Evolutionary conservation across 2,329 filamentous ascomycete genomes (phyloP).

Genomic region (Hymenoscyphus fraxineus): DNA sequence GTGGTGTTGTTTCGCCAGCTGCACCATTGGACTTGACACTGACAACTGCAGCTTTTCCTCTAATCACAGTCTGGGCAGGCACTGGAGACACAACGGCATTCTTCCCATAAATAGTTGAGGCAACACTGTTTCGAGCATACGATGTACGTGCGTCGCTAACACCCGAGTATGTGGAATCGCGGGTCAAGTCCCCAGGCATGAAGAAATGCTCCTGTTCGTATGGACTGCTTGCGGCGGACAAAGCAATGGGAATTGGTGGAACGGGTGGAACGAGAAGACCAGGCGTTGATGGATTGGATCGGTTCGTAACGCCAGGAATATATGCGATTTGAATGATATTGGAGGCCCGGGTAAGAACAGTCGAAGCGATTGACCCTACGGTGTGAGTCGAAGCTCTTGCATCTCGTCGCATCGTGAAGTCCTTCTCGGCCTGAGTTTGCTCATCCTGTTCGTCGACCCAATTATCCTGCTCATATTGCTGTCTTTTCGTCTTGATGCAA

Average conservation of each 20-base stretch:
- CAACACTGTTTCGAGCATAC: conserved; percentile 69
- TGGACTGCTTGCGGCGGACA: conserved; percentile 51
- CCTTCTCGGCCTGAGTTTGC: conserved; percentile 50
- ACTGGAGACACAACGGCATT: conserved; percentile 76
- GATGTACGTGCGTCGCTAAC: conserved; percentile 58
- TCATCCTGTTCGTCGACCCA: conserved; percentile 50
- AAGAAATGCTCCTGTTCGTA: conserved; percentile 87
- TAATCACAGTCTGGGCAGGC: conserved; percentile 80
- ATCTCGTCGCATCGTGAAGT: conserved; percentile 51
- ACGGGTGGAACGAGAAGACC: conserved; percentile 84
- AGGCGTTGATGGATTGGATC: conserved; percentile 79
- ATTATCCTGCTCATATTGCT: conserved; percentile 57
- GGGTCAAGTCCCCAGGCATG: conserved; percentile 74
- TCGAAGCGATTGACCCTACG: conserved; percentile 90
- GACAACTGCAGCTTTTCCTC: conserved; percentile 87
- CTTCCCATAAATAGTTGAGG: conserved; percentile 90
- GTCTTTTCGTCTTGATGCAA: conserved; percentile 75
- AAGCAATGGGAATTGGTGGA: conserved; percentile 76
- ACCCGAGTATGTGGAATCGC: conserved; percentile 85
- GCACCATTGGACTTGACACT: conserved; percentile 73
- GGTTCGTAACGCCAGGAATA: conserved; percentile 93
- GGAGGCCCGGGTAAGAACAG: conserved; percentile 89
- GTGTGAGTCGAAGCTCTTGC: conserved; percentile 76
- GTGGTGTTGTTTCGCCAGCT: conserved; percentile 57
- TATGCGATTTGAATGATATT: conserved; percentile 99